phyloP scores from a whole-genome alignment of 2,329 filamentous ascomycete species.

The Colletotrichum shisoi region DNA sequence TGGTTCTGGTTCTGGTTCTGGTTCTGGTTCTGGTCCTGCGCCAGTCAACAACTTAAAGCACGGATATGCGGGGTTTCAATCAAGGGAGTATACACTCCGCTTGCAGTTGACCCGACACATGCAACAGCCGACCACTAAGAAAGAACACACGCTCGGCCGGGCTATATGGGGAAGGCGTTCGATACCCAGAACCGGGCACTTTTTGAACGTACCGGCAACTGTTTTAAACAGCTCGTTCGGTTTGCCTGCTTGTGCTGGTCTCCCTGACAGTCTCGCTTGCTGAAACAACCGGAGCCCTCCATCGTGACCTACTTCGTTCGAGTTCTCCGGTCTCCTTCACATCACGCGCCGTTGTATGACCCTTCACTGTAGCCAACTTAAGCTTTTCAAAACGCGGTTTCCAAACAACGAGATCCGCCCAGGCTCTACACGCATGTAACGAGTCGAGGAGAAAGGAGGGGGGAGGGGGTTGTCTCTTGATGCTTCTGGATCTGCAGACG shows the following conservation, averaged over 20 bases:
- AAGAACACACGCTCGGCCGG: constrained; percentile 2
- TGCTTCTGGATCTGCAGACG: background rate
- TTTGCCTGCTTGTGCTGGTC: background rate
- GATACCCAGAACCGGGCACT: constrained; percentile 25
- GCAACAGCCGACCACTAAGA: background rate
- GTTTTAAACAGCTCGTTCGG: background rate
- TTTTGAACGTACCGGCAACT: background rate
- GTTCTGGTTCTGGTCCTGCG: background rate
- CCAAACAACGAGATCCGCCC: background rate
- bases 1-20: no score
- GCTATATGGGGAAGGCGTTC: background rate
- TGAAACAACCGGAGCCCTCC: background rate
- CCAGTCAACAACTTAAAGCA: constrained; percentile 1
- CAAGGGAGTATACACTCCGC: background rate
- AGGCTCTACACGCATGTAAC: background rate
- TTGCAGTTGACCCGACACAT: background rate
- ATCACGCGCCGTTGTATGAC: background rate
- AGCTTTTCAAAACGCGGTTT: background rate
- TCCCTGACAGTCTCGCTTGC: background rate
- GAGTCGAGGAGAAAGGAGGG: no score
- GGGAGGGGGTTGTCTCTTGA: background rate
- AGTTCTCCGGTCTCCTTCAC: background rate
- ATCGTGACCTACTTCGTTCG: no score
- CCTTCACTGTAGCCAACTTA: background rate
- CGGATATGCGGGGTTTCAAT: constrained; percentile 1